Percentiles rank a stretch among this genome's conserved stretches.
Evolutionary conservation across 164 flowering plant species (phyloP).

Genomic region (Dillenia suffruticosa): DNA sequence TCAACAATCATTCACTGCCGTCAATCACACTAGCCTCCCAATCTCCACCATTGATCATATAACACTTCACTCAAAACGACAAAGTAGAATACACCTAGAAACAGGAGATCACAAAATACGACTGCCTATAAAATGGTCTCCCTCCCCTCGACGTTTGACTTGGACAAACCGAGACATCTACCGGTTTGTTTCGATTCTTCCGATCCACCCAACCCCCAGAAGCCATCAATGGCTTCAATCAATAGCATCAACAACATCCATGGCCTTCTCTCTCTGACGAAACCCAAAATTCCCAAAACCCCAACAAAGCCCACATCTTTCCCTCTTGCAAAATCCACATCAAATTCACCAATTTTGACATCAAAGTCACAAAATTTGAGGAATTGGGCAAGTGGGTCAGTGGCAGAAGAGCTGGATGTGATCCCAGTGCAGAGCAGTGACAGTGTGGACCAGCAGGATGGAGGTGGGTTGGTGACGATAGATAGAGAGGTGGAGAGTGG

Average conservation of each 20-base stretch:
- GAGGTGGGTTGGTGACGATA: constrained; percentile 22
- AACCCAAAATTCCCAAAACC: constrained; percentile 9
- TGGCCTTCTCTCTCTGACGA: constrained; percentile 23
- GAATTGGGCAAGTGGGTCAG: constrained; percentile 19
- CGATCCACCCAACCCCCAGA: constrained; percentile 12
- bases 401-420: constrained; percentile 51
- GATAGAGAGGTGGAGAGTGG: constrained; percentile 29
- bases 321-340: constrained; percentile 6
- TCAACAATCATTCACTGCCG: too few species aligned
- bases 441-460: constrained; percentile 49
- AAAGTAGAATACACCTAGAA: too few species aligned
- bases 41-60: too few species aligned
- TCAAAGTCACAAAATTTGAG: constrained; percentile 20
- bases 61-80: too few species aligned
- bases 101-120: too few species aligned
- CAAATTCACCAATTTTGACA: constrained; percentile 1
- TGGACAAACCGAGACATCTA: not conserved
- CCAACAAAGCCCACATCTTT: constrained; percentile 12
- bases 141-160: not conserved
- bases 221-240: constrained; percentile 37
- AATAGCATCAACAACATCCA: constrained; percentile 29
- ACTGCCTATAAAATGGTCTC: too few species aligned
- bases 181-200: not conserved
- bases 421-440: constrained; percentile 70
- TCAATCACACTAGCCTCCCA: too few species aligned